Percentiles rank a stretch among this genome's conserved stretches.
phyloP scores from a whole-genome alignment of 345 rosid genomes.

The Cardamine chenopodiifolia region DNA sequence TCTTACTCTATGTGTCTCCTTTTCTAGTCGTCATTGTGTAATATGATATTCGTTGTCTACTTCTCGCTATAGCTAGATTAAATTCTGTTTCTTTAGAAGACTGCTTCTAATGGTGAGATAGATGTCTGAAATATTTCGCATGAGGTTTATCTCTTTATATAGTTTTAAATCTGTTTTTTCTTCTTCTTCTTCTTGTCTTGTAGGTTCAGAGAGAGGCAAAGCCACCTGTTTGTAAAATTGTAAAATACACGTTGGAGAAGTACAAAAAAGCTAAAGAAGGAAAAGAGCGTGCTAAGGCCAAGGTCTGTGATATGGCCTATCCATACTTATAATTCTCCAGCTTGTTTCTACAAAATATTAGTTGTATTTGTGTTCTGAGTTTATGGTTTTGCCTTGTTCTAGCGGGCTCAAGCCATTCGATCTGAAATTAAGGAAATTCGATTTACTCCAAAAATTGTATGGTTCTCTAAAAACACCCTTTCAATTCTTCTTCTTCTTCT shows the following conservation, averaged over 20 bases:
- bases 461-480: constrained; percentile 36
- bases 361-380: constrained; percentile 14
- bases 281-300: constrained; percentile 47
- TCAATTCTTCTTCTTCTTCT: not conserved
- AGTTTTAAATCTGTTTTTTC: not conserved
- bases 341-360: not conserved
- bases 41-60: not conserved
- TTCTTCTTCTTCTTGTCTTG: not conserved
- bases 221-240: constrained; percentile 47
- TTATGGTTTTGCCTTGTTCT: constrained; percentile 20
- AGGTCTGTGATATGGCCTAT: constrained; percentile 32
- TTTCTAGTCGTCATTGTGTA: not conserved
- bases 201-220: constrained; percentile 43
- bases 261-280: constrained; percentile 41
- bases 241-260: constrained; percentile 37
- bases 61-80: not conserved
- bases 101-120: not conserved
- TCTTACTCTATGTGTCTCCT: not conserved
- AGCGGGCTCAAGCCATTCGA: constrained; percentile 41
- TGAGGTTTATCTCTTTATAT: constrained; percentile 1
- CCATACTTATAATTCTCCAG: not conserved
- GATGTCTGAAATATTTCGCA: not conserved
- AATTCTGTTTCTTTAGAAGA: not conserved
- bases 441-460: constrained; percentile 74
- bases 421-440: constrained; percentile 69